Percentiles rank a stretch among this genome's conserved stretches.
Conservation (phyloP, 2,329 filamentous ascomycete species). For the Beauveria varroae region DNA sequence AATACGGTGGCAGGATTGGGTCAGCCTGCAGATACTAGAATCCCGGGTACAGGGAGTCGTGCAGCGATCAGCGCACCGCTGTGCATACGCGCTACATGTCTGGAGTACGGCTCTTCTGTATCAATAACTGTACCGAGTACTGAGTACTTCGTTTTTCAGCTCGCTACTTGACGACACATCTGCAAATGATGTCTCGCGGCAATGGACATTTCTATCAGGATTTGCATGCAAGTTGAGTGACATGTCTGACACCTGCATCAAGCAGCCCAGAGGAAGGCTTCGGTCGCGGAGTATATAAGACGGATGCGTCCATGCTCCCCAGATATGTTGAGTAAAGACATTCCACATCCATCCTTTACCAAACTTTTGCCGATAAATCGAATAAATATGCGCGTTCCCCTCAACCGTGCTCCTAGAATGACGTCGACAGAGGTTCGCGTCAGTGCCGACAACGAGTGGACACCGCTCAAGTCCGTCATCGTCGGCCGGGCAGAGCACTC, state of each 20-base stretch:
- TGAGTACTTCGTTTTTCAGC: not conserved
- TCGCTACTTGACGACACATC: not conserved
- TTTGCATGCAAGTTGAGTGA: not conserved
- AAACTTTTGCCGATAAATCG: not conserved
- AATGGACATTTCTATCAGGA: not conserved
- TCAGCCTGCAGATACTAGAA: not conserved
- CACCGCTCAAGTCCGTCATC: conserved; percentile 19
- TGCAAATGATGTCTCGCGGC: not conserved
- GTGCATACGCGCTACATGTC: not conserved
- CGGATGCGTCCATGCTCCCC: not conserved
- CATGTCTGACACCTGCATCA: not conserved
- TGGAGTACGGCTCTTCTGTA: too few species aligned
- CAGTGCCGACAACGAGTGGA: conserved; percentile 21
- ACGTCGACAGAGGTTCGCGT: not conserved
- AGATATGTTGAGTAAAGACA: not conserved
- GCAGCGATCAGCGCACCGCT: not conserved
- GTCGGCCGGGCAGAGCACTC: conserved; percentile 21
- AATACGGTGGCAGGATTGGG: not conserved
- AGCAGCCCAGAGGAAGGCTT: not conserved
- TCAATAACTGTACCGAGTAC: not conserved
- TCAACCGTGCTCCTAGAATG: not conserved
- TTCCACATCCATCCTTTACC: not conserved
- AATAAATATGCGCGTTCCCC: not conserved
- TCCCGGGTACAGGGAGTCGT: not conserved
- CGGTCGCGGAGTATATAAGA: not conserved